Evolutionary conservation across 192 early-diverging fungal species (phyloP).

Genomic region (Coemansia interrupta): DNA sequence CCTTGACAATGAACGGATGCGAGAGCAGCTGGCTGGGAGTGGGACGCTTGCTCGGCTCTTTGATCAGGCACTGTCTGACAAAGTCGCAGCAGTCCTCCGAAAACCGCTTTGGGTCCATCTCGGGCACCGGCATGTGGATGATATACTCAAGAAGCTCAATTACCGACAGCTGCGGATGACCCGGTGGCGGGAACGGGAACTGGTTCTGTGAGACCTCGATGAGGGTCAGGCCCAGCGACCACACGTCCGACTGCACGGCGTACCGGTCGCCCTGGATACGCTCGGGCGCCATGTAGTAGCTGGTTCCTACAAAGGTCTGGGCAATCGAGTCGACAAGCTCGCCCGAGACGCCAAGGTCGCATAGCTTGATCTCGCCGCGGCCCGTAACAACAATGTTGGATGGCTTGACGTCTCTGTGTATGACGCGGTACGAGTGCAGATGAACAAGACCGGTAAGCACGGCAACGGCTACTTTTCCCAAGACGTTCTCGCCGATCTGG

Average conservation of each 20-base stretch:
- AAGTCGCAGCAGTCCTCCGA: slow-evolving; percentile 49
- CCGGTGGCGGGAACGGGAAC: slow-evolving; percentile 87
- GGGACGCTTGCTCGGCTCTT: slow-evolving; percentile 67
- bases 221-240: slow-evolving; percentile 90
- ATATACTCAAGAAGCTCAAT: slow-evolving; percentile 95
- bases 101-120: slow-evolving; percentile 57
- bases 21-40: slow-evolving; percentile 63
- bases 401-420: slow-evolving; percentile 98
- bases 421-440: slow-evolving; percentile 78
- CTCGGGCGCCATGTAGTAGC: slow-evolving; percentile 97
- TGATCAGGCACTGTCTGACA: slow-evolving; percentile 60
- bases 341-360: slow-evolving; percentile 95
- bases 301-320: slow-evolving; percentile 94
- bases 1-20: slow-evolving; percentile 67
- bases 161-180: slow-evolving; percentile 68
- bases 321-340: slow-evolving; percentile 85
- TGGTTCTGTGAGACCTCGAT: slow-evolving; percentile 91
- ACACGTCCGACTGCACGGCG: slow-evolving; percentile 90
- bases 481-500: slow-evolving; percentile 81
- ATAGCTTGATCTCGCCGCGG: slow-evolving; percentile 89
- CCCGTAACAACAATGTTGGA: slow-evolving; percentile 93
- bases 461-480: slow-evolving; percentile 84
- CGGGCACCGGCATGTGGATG: slow-evolving; percentile 81
- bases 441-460: slow-evolving; percentile 92
- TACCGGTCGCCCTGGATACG: slow-evolving; percentile 88